phyloP scores from a whole-genome alignment of 768 basidiomycete genomes.

The Erythrobasidium yunnanense region DNA sequence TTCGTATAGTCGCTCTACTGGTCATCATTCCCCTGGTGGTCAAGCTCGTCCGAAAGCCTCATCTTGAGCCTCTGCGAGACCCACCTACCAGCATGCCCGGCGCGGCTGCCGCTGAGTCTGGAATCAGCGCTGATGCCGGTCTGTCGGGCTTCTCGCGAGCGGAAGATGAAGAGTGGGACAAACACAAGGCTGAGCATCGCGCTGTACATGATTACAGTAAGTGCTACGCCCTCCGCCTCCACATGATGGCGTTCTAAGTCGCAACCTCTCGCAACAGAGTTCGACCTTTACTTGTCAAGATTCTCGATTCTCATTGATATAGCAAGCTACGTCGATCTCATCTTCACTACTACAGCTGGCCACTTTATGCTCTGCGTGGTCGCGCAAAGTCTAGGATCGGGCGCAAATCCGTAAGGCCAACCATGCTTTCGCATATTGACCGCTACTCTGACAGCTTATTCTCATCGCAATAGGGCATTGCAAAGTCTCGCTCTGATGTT shows the following conservation, averaged over 20 bases:
- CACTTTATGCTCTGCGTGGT: slow-evolving; percentile 31
- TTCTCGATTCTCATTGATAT: slow-evolving; percentile 31
- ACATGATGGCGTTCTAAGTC: too few relatives aligned
- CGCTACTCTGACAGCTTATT: neutral
- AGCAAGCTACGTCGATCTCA: slow-evolving; percentile 27
- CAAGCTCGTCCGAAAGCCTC: slow-evolving; percentile 25
- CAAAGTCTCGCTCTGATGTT: slow-evolving; percentile 36
- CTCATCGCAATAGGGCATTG: slow-evolving; percentile 26
- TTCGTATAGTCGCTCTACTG: slow-evolving; percentile 33
- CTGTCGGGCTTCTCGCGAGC: slow-evolving; percentile 27
- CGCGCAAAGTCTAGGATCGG: slow-evolving; percentile 30
- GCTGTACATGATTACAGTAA: slow-evolving; percentile 9
- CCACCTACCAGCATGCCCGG: neutral
- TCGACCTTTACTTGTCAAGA: slow-evolving; percentile 35
- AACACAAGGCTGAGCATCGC: slow-evolving; percentile 10
- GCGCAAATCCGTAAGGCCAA: slow-evolving; percentile 21
- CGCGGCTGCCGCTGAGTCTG: neutral
- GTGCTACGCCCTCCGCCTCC: too few relatives aligned
- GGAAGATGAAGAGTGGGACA: slow-evolving; percentile 28
- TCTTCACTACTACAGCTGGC: slow-evolving; percentile 22
- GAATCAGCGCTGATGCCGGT: neutral
- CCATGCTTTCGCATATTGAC: too few relatives aligned
- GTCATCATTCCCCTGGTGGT: slow-evolving; percentile 34
- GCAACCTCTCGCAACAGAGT: too few relatives aligned
- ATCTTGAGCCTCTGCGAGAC: neutral